Evolutionary conservation across 2,329 filamentous ascomycete species (phyloP).

Genomic region (Microcera coccophila): DNA sequence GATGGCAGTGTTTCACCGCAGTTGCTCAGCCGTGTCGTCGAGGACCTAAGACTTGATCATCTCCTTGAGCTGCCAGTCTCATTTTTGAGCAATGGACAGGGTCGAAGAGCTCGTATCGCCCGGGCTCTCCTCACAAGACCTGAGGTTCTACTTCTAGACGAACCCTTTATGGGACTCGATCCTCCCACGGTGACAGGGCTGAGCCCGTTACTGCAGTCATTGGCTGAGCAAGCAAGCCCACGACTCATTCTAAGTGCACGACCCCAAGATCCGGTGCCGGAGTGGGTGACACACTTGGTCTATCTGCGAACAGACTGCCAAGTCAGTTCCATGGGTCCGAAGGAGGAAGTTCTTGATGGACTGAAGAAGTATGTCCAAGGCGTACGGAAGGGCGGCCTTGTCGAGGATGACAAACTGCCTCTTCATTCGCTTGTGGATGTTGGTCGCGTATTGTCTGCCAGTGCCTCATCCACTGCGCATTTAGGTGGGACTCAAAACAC

Average conservation of each 20-base stretch:
- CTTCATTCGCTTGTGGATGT: constrained; percentile 48
- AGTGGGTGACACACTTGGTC: constrained; percentile 84
- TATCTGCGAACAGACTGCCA: constrained; percentile 66
- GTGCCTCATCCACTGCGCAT: constrained; percentile 12
- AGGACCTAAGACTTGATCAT: constrained; percentile 63
- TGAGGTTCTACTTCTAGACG: constrained; percentile 80
- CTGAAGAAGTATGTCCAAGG: constrained; percentile 47
- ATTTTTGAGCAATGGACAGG: constrained; percentile 92
- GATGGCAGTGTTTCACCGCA: constrained; percentile 46
- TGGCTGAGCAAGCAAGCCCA: constrained; percentile 65
- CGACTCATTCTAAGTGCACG: constrained; percentile 73
- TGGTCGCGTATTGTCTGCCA: constrained; percentile 41
- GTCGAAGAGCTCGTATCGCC: constrained; percentile 79
- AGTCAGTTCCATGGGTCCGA: constrained; percentile 62
- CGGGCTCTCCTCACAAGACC: constrained; percentile 76
- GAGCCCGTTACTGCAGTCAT: constrained; percentile 63
- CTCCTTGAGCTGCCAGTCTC: constrained; percentile 78
- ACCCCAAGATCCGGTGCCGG: constrained; percentile 81
- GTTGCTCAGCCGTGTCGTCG: constrained; percentile 60
- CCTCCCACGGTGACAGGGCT: constrained; percentile 72
- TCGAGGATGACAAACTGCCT: constrained; percentile 47
- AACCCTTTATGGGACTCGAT: constrained; percentile 95
- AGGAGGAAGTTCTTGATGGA: constrained; percentile 56
- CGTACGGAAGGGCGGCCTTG: constrained; percentile 41
- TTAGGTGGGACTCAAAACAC: constrained; percentile 5